Conservation (phyloP, 768 basidiomycete genomes). For the Clavaria fumosa region DNA sequence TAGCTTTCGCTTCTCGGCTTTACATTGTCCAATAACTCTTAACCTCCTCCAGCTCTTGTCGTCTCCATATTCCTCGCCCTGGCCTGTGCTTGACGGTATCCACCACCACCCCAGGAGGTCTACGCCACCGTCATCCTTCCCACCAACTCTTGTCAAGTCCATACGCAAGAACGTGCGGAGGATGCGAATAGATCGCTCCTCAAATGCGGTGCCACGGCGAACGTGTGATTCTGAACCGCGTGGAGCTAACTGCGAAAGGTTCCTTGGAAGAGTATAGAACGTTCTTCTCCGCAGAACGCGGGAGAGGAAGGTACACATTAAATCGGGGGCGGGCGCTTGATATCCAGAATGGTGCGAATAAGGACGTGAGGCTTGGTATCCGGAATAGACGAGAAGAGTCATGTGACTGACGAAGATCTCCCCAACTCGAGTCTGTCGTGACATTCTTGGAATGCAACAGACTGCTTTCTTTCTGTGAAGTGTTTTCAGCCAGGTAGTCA, state of each 20-base stretch:
- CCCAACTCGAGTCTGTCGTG: too few relatives aligned
- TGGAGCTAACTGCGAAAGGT: slow-evolving; percentile 39
- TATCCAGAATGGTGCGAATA: too few relatives aligned
- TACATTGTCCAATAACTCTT: slow-evolving; percentile 78
- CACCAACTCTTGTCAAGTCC: slow-evolving; percentile 65
- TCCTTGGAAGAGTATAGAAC: too few relatives aligned
- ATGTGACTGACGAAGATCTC: too few relatives aligned
- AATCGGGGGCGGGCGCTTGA: too few relatives aligned
- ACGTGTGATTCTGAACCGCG: slow-evolving; percentile 27
- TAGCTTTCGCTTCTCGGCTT: slow-evolving; percentile 73
- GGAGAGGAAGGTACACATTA: too few relatives aligned
- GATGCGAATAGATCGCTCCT: slow-evolving; percentile 45
- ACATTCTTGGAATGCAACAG: too few relatives aligned
- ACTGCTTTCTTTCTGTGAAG: too few relatives aligned
- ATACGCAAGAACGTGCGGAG: slow-evolving; percentile 59
- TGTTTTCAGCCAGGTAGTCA: too few relatives aligned
- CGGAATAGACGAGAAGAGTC: too few relatives aligned
- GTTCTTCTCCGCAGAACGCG: too few relatives aligned
- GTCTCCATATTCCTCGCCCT: neutral
- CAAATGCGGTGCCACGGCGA: slow-evolving; percentile 56
- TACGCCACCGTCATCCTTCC: slow-evolving; percentile 79
- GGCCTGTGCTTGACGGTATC: slow-evolving; percentile 32
- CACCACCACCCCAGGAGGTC: slow-evolving; percentile 93
- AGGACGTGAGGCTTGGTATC: too few relatives aligned
- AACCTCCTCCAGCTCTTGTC: slow-evolving; percentile 30